phyloP scores from a whole-genome alignment of 495 filamentous ascomycete genomes.

The Penicillium longicatenatum region DNA sequence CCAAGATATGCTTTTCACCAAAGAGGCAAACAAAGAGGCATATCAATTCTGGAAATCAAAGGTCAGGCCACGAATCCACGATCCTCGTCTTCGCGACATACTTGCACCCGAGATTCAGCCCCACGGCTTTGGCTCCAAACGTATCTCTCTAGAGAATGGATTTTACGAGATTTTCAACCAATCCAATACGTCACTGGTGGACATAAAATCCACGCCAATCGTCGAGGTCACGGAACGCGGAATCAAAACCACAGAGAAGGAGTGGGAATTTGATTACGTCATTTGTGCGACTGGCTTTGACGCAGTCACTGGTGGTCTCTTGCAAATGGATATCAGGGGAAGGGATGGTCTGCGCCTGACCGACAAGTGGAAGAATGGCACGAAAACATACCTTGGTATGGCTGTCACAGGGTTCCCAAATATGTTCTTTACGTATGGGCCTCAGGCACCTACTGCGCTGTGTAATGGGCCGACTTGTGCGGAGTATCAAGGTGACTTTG shows the following conservation, averaged over 20 bases:
- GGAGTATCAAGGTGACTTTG: conserved; percentile 40
- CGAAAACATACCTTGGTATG: conserved; percentile 46
- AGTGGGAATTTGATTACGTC: conserved; percentile 51
- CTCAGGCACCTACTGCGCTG: conserved; percentile 36
- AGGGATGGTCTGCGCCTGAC: conserved; percentile 31
- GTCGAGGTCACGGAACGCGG: neutral
- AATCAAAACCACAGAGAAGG: conserved; percentile 3
- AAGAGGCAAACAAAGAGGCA: conserved; percentile 49
- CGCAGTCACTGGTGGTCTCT: conserved; percentile 46
- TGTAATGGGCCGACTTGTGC: conserved; percentile 45
- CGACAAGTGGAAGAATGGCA: conserved; percentile 45
- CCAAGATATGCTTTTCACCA: conserved; percentile 49
- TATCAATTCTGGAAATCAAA: conserved; percentile 62
- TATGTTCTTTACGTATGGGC: conserved; percentile 50
- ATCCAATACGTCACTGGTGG: neutral
- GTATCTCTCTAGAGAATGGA: neutral
- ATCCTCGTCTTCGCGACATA: conserved; percentile 50
- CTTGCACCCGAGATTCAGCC: conserved; percentile 53
- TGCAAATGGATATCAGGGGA: conserved; percentile 30
- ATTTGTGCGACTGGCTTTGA: conserved; percentile 58
- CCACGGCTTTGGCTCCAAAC: conserved; percentile 26
- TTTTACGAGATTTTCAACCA: neutral
- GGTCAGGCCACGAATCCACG: conserved; percentile 48
- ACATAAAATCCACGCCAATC: neutral
- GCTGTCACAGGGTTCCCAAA: conserved; percentile 33